These are phyloP conservation scores for Xanthoparmelia taractica DNA, from an alignment of 495 filamentous ascomycete genomes.

Conservation along the genomic window DNA sequence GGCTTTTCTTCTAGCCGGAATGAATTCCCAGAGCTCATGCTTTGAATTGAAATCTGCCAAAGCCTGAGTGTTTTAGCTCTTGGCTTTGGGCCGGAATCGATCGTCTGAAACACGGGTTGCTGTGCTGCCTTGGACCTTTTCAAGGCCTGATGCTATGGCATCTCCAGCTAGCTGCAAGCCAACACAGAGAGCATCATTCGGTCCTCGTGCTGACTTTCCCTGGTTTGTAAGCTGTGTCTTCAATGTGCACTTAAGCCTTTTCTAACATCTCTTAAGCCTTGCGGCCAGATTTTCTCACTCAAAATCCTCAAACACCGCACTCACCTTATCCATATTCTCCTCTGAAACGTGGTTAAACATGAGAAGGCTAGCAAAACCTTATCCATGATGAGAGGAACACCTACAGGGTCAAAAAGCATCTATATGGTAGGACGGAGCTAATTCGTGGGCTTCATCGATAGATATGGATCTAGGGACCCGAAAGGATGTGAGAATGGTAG, in stretches of 20 bases:
- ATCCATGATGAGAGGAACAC: background rate
- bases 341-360: background rate
- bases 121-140: background rate
- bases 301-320: background rate
- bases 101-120: background rate
- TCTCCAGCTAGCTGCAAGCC: background rate
- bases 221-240: background rate
- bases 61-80: background rate
- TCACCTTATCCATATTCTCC: background rate
- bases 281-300: background rate
- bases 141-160: background rate
- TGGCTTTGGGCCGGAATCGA: background rate
- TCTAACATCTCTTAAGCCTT: background rate
- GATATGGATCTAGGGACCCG: background rate
- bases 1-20: background rate
- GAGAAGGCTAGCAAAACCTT: background rate
- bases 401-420: background rate
- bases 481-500: background rate
- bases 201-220: background rate
- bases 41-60: background rate
- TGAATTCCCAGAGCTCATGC: background rate
- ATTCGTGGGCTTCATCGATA: background rate
- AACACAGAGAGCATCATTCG: background rate
- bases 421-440: background rate
- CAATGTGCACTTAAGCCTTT: background rate